Evolutionary conservation across 441 rosid genomes (phyloP).

Genomic region (Erysimum cheiri): DNA sequence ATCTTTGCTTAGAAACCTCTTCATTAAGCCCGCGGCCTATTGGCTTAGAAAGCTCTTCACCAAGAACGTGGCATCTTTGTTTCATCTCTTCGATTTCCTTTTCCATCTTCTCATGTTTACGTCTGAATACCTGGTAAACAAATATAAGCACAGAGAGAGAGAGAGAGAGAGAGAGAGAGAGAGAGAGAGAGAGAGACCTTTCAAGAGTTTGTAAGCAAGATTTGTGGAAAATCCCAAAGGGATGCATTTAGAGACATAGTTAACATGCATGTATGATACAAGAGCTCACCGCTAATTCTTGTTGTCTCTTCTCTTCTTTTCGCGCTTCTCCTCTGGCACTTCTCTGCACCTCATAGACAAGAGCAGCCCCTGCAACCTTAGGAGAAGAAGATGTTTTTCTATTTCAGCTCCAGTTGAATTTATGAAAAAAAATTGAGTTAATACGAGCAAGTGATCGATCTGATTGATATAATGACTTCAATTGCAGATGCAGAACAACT

Average conservation of each 20-base stretch:
- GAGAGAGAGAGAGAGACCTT: background rate
- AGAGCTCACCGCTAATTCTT: constrained; percentile 54
- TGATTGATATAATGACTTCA: no score
- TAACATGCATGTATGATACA: background rate
- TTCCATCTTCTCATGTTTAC: constrained; percentile 35
- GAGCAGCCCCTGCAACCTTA: constrained; percentile 66
- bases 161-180: no score
- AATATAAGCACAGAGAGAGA: background rate
- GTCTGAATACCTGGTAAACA: constrained; percentile 35
- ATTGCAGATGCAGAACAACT: constrained; percentile 13
- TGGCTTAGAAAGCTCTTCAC: constrained; percentile 17
- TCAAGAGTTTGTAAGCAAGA: constrained; percentile 9
- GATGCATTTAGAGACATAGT: constrained; percentile 6
- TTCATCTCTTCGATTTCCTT: constrained; percentile 29
- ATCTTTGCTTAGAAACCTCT: background rate
- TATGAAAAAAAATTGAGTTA: background rate
- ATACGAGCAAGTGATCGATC: constrained; percentile 6
- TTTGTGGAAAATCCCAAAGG: background rate
- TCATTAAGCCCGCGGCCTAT: background rate
- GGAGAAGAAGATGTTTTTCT: background rate
- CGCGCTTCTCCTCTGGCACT: constrained; percentile 67
- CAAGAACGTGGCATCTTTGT: background rate
- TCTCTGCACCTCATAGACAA: constrained; percentile 67
- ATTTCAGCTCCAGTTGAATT: constrained; percentile 18
- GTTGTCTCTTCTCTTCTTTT: constrained; percentile 61